phyloP scores from a whole-genome alignment of 306 rosid genomes.

The Begonia loranthoides region DNA sequence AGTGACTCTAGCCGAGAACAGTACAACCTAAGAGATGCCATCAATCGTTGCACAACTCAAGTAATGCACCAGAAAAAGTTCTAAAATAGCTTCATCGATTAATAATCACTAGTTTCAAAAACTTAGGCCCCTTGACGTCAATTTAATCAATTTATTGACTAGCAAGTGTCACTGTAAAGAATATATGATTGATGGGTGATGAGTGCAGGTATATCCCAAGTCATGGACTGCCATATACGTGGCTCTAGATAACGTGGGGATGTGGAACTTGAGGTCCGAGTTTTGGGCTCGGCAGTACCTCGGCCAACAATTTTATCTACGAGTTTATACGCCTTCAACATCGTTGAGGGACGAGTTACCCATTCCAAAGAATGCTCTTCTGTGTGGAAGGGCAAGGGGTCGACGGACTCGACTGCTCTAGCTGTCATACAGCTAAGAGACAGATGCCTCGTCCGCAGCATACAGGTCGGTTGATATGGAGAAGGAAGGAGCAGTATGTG shows the following conservation, averaged over 20 bases:
- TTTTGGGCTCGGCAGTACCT: conserved; percentile 14
- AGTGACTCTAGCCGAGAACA: conserved; percentile 9
- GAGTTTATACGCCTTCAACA: conserved; percentile 11
- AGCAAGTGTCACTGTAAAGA: too few species aligned
- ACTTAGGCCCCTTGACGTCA: too few species aligned
- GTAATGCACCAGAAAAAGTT: neutral
- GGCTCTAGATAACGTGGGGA: conserved; percentile 9
- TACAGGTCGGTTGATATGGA: too few species aligned
- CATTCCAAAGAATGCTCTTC: conserved; percentile 18
- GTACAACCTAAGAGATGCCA: conserved; percentile 14
- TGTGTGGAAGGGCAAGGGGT: conserved; percentile 13
- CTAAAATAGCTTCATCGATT: too few species aligned
- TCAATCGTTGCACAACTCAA: conserved; percentile 14
- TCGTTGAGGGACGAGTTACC: conserved; percentile 15
- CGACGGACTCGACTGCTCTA: conserved; percentile 13
- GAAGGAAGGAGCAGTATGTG: too few species aligned
- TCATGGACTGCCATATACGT: conserved; percentile 16
- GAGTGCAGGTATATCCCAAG: conserved; percentile 10
- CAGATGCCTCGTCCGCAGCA: too few species aligned
- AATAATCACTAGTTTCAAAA: too few species aligned
- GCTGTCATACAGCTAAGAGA: neutral
- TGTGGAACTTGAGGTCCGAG: conserved; percentile 17
- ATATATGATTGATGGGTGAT: too few species aligned
- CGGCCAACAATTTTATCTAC: conserved; percentile 13
- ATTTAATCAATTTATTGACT: too few species aligned